A percentile compares a stretch with the other conserved stretches of the same genome.
Evolutionary conservation across 2,329 filamentous ascomycete species (phyloP).

Genomic region (Nothophoma quercina): DNA sequence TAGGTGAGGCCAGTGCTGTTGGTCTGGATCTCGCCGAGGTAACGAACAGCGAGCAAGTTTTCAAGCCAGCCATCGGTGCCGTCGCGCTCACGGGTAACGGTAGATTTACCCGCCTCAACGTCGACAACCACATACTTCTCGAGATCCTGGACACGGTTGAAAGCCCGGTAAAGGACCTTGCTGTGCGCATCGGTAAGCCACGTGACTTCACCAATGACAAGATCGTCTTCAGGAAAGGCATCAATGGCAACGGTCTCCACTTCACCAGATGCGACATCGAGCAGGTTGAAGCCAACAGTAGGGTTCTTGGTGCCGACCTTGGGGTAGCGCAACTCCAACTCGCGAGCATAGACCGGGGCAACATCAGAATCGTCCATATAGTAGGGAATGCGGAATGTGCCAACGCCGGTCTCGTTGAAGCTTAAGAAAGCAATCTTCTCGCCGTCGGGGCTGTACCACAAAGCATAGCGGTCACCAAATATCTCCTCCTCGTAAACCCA

Average conservation of each 20-base stretch:
- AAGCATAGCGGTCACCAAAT: conserved; percentile 58
- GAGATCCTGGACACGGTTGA: conserved; percentile 72
- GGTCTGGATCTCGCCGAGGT: conserved; percentile 56
- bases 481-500: conserved; percentile 71
- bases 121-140: conserved; percentile 70
- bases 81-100: conserved; percentile 63
- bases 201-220: conserved; percentile 71
- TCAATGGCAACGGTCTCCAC: conserved; percentile 60
- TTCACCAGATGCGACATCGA: conserved; percentile 60
- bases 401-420: conserved; percentile 72
- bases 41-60: conserved; percentile 64
- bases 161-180: conserved; percentile 70
- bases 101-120: conserved; percentile 56
- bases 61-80: conserved; percentile 70
- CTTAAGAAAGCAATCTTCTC: conserved; percentile 63
- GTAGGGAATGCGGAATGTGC: conserved; percentile 71
- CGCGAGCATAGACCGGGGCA: conserved; percentile 67
- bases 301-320: conserved; percentile 75
- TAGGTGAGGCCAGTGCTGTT: conserved; percentile 45
- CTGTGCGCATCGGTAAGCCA: conserved; percentile 71
- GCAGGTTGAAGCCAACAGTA: conserved; percentile 66
- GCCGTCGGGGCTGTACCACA: conserved; percentile 67
- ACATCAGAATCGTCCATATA: conserved; percentile 67
- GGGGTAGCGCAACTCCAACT: conserved; percentile 71
- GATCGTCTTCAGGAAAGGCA: conserved; percentile 66